Conservation (phyloP, 2,329 filamentous ascomycete genomes). For the Talaromyces verruculosus region DNA sequence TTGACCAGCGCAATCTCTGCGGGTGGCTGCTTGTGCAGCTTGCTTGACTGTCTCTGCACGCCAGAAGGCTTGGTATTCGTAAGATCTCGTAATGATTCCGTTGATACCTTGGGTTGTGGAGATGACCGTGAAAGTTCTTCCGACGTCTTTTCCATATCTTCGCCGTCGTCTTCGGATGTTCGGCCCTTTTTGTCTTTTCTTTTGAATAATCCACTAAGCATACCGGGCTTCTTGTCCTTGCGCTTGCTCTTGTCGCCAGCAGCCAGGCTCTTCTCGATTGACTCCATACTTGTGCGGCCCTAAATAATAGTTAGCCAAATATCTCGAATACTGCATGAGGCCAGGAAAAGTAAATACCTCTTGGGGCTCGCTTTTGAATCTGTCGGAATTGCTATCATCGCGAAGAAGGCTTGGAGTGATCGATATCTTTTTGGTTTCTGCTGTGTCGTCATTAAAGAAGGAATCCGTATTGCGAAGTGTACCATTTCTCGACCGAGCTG, state of each 20-base stretch:
- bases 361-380: constrained; percentile 35
- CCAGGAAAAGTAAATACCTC: constrained; percentile 34
- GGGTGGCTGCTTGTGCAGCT: constrained; percentile 69
- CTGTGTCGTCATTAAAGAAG: constrained; percentile 94
- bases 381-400: constrained; percentile 62
- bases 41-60: constrained; percentile 61
- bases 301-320: constrained; percentile 35
- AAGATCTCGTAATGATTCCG: constrained; percentile 44
- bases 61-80: constrained; percentile 33
- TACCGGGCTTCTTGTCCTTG: constrained; percentile 69
- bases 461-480: constrained; percentile 90
- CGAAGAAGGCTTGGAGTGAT: constrained; percentile 88
- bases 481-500: constrained; percentile 70
- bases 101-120: constrained; percentile 47
- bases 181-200: constrained; percentile 63
- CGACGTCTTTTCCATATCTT: constrained; percentile 60
- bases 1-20: constrained; percentile 39
- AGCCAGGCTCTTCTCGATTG: constrained; percentile 67
- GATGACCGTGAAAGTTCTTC: constrained; percentile 55
- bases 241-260: constrained; percentile 65
- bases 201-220: constrained; percentile 70
- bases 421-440: constrained; percentile 96
- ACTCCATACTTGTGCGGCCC: constrained; percentile 69
- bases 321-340: constrained; percentile 28
- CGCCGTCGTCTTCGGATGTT: constrained; percentile 46